phyloP scores from a whole-genome alignment of 495 filamentous ascomycete species.

The Aspergillus asperescens region DNA sequence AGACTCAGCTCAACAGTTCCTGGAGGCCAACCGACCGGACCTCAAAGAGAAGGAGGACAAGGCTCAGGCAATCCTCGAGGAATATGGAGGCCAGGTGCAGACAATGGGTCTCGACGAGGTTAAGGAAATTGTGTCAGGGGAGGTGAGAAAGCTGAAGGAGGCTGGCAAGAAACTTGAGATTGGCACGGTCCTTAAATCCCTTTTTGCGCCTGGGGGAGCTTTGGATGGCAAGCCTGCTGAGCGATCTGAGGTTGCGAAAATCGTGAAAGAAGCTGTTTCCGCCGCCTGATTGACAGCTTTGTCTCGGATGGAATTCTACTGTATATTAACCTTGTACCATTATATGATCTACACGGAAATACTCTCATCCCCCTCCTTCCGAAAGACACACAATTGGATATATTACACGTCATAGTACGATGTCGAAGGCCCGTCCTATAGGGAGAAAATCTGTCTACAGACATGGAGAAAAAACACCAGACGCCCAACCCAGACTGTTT shows the following conservation, averaged over 20 bases:
- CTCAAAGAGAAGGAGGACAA: conserved; percentile 54
- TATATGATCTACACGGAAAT: background rate
- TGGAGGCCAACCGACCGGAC: conserved; percentile 46
- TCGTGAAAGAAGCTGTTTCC: conserved; percentile 40
- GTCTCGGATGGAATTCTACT: background rate
- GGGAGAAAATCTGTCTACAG: background rate
- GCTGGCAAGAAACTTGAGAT: conserved; percentile 39
- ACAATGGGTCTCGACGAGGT: conserved; percentile 48
- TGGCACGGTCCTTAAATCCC: conserved; percentile 44
- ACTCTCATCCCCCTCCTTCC: background rate
- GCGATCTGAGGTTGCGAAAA: conserved; percentile 41
- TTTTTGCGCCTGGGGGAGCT: conserved; percentile 43
- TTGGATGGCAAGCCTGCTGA: conserved; percentile 53
- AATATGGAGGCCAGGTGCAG: conserved; percentile 51
- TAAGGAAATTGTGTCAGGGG: conserved; percentile 36
- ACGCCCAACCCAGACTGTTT: too few species aligned
- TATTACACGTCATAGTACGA: background rate
- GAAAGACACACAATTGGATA: background rate
- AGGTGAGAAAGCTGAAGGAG: conserved; percentile 40
- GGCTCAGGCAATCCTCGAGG: conserved; percentile 51
- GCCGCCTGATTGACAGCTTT: conserved; percentile 6
- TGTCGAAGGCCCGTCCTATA: background rate
- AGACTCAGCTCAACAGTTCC: conserved; percentile 49
- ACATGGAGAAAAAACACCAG: background rate
- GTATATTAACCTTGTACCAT: conserved; percentile 22